Percentiles rank a stretch among this genome's conserved stretches.
These are phyloP conservation scores for Fusarium paranaense DNA, from an alignment of 2,329 filamentous ascomycete species.

Conservation along the genomic window DNA sequence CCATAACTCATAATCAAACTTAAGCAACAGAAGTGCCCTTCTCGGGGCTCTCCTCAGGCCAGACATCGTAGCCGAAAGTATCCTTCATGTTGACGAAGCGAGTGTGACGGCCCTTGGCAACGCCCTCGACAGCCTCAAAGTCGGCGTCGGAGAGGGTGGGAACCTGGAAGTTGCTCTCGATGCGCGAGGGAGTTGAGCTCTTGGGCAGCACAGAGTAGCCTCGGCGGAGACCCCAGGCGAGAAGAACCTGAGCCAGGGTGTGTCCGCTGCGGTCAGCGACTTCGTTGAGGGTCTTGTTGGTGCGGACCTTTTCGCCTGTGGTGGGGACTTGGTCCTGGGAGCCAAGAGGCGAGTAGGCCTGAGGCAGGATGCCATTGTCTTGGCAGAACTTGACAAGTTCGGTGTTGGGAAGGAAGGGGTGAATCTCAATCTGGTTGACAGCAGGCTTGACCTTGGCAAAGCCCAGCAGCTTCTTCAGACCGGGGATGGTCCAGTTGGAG, in stretches of 20 bases:
- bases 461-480: constrained; percentile 48
- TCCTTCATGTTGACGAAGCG: constrained; percentile 88
- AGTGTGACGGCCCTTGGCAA: constrained; percentile 68
- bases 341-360: constrained; percentile 72
- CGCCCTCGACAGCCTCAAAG: constrained; percentile 54
- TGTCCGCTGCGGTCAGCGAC: constrained; percentile 64
- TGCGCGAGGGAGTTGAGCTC: constrained; percentile 74
- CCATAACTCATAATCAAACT: constrained; percentile 20
- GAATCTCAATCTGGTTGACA: constrained; percentile 60
- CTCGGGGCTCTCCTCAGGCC: constrained; percentile 65
- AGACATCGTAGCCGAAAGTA: constrained; percentile 80
- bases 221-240: constrained; percentile 71
- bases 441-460: constrained; percentile 60
- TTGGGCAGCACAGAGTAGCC: constrained; percentile 78
- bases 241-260: constrained; percentile 64
- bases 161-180: constrained; percentile 53
- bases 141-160: constrained; percentile 64
- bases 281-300: constrained; percentile 56
- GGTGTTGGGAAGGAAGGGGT: constrained; percentile 55
- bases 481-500: constrained; percentile 61
- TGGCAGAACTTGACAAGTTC: constrained; percentile 66
- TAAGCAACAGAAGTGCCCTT: constrained; percentile 29
- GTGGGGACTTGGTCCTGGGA: constrained; percentile 57
- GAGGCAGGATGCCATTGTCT: constrained; percentile 61
- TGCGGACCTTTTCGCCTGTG: constrained; percentile 45